Percentiles rank a stretch among this genome's conserved stretches.
These are phyloP conservation scores for Stereum hirsutum DNA, from an alignment of 1,284 basidiomycete genomes.

Conservation along the genomic window DNA sequence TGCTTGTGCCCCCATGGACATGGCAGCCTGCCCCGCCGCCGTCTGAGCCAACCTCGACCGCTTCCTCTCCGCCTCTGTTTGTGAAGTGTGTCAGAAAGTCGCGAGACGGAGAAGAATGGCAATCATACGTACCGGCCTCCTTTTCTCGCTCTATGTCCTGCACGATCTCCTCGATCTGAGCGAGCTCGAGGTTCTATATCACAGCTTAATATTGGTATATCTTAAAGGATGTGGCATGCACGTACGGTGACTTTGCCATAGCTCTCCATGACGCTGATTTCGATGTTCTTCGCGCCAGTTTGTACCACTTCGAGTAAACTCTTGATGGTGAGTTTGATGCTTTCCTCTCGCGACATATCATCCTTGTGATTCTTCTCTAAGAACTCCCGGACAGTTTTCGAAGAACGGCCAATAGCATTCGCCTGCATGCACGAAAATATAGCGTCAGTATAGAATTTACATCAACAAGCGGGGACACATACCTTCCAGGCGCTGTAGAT, in stretches of 20 bases:
- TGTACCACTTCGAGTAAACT: conserved; percentile 97
- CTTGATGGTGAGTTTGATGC: conserved; percentile 94
- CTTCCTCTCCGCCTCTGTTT: conserved; percentile 80
- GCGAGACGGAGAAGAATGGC: conserved; percentile 1
- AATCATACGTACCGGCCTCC: conserved; percentile 68
- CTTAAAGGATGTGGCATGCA: conserved; percentile 9
- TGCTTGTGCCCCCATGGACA: conserved; percentile 48
- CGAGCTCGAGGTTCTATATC: conserved; percentile 74
- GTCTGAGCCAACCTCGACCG: conserved; percentile 69
- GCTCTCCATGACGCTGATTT: conserved; percentile 93
- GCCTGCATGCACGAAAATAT: conserved; percentile 45
- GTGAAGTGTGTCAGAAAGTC: background rate
- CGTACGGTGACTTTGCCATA: conserved; percentile 86
- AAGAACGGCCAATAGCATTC: conserved; percentile 94
- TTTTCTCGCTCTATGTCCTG: conserved; percentile 91
- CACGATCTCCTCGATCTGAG: conserved; percentile 88
- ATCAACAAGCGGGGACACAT: conserved; percentile 12
- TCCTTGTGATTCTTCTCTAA: conserved; percentile 98
- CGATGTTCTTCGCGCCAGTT: conserved; percentile 99
- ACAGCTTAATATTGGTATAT: conserved; percentile 4
- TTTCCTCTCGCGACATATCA: conserved; percentile 79
- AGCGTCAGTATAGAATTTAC: background rate
- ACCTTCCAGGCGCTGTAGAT: conserved; percentile 99
- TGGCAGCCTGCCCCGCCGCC: conserved; percentile 78
- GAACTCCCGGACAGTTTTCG: conserved; percentile 98